These are phyloP conservation scores for Acanthamoeba castellanii DNA, from an alignment of 208 protist genomes.

Conservation along the genomic window DNA sequence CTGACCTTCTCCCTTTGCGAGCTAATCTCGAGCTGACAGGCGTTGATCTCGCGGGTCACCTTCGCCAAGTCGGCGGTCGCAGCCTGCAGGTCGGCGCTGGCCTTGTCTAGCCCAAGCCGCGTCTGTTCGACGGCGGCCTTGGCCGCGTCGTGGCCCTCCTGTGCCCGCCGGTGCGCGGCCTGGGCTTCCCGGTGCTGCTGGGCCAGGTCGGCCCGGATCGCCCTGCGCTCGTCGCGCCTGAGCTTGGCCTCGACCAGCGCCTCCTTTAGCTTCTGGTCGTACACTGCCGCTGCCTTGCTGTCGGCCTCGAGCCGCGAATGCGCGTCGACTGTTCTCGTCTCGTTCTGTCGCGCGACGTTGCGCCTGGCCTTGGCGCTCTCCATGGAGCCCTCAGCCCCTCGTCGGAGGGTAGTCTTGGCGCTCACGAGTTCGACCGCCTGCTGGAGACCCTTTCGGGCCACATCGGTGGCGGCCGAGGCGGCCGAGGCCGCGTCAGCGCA, in stretches of 20 bases:
- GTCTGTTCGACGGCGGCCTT: neutral
- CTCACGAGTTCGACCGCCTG: neutral
- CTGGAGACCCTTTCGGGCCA: neutral
- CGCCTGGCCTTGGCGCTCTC: neutral
- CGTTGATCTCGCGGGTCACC: neutral
- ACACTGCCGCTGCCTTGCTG: neutral
- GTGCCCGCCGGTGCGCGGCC: neutral
- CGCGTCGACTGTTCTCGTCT: neutral
- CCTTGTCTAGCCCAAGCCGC: neutral
- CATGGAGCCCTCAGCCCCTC: neutral
- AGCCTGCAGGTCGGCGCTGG: neutral
- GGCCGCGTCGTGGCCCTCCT: neutral
- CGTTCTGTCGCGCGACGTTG: neutral
- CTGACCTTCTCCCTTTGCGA: neutral
- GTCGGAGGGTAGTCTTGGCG: neutral
- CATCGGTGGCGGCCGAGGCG: neutral
- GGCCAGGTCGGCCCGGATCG: neutral
- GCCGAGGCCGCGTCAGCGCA: neutral
- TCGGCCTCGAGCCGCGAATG: neutral
- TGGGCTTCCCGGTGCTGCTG: neutral
- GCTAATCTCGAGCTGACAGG: neutral
- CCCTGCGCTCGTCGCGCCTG: neutral
- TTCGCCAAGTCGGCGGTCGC: neutral
- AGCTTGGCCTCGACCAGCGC: neutral
- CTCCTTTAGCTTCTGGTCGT: neutral